phyloP scores from a whole-genome alignment of 2,329 filamentous ascomycete species.

The Calonectria montana region DNA sequence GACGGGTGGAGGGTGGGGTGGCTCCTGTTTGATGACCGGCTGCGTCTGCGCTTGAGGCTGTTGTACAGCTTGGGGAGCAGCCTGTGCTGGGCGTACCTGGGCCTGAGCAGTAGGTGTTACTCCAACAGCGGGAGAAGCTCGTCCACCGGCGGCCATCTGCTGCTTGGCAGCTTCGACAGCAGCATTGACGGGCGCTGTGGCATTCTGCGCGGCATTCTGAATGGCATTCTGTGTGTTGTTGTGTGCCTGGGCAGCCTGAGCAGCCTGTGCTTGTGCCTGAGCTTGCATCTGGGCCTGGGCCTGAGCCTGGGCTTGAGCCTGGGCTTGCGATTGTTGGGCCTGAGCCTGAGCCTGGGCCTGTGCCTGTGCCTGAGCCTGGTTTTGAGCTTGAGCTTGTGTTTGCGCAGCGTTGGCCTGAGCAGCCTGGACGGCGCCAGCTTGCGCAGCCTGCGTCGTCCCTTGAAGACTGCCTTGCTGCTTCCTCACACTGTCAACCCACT shows the following conservation, averaged over 20 bases:
- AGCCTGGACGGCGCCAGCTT: slow-evolving; percentile 36
- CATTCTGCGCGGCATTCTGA: slow-evolving; percentile 45
- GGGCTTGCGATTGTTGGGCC: slow-evolving; percentile 21
- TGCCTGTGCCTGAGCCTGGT: no score
- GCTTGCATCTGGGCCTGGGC: slow-evolving; percentile 20
- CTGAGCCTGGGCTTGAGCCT: slow-evolving; percentile 27
- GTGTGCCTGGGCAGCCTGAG: slow-evolving; percentile 29
- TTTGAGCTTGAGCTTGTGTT: slow-evolving; percentile 20
- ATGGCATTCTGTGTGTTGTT: slow-evolving; percentile 39
- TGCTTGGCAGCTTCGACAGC: slow-evolving; percentile 60
- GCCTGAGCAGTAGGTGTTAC: slow-evolving; percentile 37
- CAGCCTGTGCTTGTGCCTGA: slow-evolving; percentile 33
- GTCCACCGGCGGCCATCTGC: slow-evolving; percentile 45
- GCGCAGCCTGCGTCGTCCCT: slow-evolving; percentile 39
- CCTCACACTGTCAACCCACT: slow-evolving; percentile 60
- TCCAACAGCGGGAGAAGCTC: slow-evolving; percentile 46
- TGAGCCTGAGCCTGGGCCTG: slow-evolving; percentile 23
- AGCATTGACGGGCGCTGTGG: slow-evolving; percentile 55
- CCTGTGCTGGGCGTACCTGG: slow-evolving; percentile 43
- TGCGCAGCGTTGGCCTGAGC: slow-evolving; percentile 24
- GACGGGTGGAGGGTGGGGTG: slow-evolving; percentile 55
- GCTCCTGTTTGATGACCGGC: slow-evolving; percentile 48
- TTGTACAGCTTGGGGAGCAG: slow-evolving; percentile 39
- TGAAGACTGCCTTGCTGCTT: slow-evolving; percentile 55
- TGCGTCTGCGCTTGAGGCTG: slow-evolving; percentile 42